phyloP scores from a whole-genome alignment of 2,329 filamentous ascomycete species.

The Cercospora sp. region DNA sequence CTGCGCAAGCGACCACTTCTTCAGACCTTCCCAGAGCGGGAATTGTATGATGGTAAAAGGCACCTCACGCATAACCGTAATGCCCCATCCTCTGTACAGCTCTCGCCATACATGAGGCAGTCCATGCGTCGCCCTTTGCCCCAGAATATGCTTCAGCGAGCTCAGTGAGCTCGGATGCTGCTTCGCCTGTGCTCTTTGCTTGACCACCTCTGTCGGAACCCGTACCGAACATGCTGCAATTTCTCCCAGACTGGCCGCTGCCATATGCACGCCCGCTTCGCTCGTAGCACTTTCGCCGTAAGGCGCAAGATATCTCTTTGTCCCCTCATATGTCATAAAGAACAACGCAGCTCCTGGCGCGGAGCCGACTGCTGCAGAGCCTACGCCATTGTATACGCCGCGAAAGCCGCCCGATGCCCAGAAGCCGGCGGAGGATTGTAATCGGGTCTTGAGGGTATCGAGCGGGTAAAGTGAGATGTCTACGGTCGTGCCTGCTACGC shows the following conservation, averaged over 20 bases:
- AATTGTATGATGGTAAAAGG: slow-evolving; percentile 98
- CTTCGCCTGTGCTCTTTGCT: slow-evolving; percentile 90
- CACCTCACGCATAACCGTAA: slow-evolving; percentile 93
- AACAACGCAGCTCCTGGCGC: slow-evolving; percentile 94
- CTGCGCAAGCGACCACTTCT: slow-evolving; percentile 62
- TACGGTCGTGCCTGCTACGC: slow-evolving; percentile 89
- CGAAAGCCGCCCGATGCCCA: slow-evolving; percentile 81
- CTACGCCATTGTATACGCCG: slow-evolving; percentile 91
- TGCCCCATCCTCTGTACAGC: slow-evolving; percentile 86
- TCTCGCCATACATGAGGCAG: slow-evolving; percentile 69
- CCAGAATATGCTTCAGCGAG: slow-evolving; percentile 69
- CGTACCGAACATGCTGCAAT: slow-evolving; percentile 87
- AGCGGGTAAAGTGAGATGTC: slow-evolving; percentile 96
- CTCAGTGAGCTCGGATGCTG: slow-evolving; percentile 70
- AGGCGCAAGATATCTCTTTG: slow-evolving; percentile 30
- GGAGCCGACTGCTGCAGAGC: slow-evolving; percentile 83
- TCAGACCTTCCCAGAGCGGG: slow-evolving; percentile 92
- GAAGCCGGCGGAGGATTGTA: slow-evolving; percentile 80
- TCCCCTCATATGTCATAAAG: slow-evolving; percentile 58
- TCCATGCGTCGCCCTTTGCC: slow-evolving; percentile 44
- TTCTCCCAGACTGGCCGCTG: slow-evolving; percentile 82
- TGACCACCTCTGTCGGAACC: slow-evolving; percentile 94
- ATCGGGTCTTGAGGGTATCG: slow-evolving; percentile 97
- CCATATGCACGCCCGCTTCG: slow-evolving; percentile 66
- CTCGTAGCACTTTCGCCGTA: slow-evolving; percentile 7